Conservation (phyloP, 164 flowering plant genomes). For the Nymphaea thermarum region DNA sequence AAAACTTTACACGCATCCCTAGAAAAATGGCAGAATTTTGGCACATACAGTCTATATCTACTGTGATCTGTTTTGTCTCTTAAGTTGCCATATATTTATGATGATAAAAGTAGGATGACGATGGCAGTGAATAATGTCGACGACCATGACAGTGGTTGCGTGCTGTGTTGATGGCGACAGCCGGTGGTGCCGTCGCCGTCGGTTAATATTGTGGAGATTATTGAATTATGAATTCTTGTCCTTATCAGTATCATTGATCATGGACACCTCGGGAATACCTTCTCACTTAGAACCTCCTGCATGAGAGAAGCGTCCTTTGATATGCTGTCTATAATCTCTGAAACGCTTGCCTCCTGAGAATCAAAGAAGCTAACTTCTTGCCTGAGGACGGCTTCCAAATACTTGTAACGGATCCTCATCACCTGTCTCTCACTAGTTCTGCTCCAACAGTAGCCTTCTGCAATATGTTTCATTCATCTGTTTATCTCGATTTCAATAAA, state of each 20-base stretch:
- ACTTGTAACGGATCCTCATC: conserved; percentile 60
- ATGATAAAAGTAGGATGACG: too few relatives aligned
- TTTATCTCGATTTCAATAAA: too few relatives aligned
- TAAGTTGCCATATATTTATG: too few relatives aligned
- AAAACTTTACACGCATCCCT: too few relatives aligned
- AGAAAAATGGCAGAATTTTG: too few relatives aligned
- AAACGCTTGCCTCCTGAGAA: conserved; percentile 79
- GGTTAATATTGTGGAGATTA: not conserved
- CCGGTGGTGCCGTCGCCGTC: too few relatives aligned
- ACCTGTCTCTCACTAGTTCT: conserved; percentile 82
- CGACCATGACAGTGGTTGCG: too few relatives aligned
- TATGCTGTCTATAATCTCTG: conserved; percentile 69
- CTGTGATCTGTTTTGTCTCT: too few relatives aligned
- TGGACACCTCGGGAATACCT: conserved; percentile 27
- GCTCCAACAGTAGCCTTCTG: conserved; percentile 97
- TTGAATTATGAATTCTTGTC: not conserved
- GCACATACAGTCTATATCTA: too few relatives aligned
- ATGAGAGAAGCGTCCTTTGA: conserved; percentile 74
- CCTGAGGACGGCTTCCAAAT: conserved; percentile 71
- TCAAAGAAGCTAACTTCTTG: conserved; percentile 94
- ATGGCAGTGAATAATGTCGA: too few relatives aligned
- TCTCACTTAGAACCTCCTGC: conserved; percentile 83
- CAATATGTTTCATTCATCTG: conserved; percentile 2
- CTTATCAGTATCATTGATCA: too few relatives aligned
- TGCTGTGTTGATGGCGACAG: not conserved